Evolutionary conservation across 2,329 filamentous ascomycete species (phyloP).

Genomic region (Hymenoscyphus fructigenus): DNA sequence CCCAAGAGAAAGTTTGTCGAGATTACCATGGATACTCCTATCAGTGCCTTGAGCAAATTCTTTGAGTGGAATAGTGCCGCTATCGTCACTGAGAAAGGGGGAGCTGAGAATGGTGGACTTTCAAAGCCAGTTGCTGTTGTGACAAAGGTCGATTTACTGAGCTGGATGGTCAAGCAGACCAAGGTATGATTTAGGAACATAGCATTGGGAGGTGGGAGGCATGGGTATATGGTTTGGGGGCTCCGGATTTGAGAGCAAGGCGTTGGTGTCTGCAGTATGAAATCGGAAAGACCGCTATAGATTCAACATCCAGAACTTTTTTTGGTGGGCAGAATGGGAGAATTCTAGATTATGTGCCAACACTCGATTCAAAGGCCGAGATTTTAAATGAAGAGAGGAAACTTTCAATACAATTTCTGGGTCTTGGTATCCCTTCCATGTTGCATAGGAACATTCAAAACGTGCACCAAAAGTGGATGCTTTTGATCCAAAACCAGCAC

Average conservation of each 20-base stretch:
- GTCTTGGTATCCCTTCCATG: too few species aligned
- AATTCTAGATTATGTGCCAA: too few species aligned
- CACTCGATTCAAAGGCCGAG: too few species aligned
- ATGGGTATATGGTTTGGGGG: conserved; percentile 1
- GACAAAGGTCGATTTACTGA: conserved; percentile 93
- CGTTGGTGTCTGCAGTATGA: not conserved
- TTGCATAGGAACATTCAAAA: too few species aligned
- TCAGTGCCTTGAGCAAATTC: conserved; percentile 83
- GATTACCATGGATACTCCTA: conserved; percentile 86
- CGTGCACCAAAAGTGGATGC: too few species aligned
- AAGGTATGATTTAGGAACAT: conserved; percentile 29
- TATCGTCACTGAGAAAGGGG: conserved; percentile 78
- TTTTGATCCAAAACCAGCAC: too few species aligned
- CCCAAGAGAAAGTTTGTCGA: conserved; percentile 78
- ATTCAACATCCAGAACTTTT: conserved; percentile 13
- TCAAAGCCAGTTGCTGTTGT: conserved; percentile 85
- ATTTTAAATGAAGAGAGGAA: too few species aligned
- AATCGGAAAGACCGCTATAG: conserved; percentile 3
- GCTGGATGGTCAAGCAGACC: conserved; percentile 78
- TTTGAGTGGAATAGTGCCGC: conserved; percentile 98
- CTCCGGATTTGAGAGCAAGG: conserved; percentile 1
- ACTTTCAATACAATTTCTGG: too few species aligned
- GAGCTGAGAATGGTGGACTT: conserved; percentile 46
- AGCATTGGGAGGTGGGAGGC: not conserved
- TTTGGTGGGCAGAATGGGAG: too few species aligned